phyloP scores from a whole-genome alignment of 371 early-diverging fungal species.

The Parasitella parasitica region DNA sequence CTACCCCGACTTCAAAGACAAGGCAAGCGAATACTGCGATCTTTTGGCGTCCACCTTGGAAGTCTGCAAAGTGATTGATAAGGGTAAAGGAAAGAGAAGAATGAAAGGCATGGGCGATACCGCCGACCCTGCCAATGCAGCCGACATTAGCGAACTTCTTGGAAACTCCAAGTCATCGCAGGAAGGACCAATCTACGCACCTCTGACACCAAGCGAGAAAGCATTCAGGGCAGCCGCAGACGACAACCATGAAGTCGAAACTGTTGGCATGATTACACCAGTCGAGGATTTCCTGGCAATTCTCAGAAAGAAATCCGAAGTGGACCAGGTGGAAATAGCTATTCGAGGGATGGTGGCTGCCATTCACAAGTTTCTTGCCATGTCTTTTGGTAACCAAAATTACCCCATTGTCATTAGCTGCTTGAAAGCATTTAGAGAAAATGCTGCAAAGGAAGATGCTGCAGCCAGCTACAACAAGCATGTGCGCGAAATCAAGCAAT shows the following conservation, averaged over 20 bases:
- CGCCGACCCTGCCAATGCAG: background rate
- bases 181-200: background rate
- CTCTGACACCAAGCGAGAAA: background rate
- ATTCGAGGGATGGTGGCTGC: conserved; percentile 57
- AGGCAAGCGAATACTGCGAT: conserved; percentile 33
- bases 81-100: background rate
- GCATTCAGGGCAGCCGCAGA: no score
- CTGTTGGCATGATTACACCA: conserved; percentile 56
- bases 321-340: conserved; percentile 50
- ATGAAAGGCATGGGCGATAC: background rate
- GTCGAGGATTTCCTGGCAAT: conserved; percentile 62
- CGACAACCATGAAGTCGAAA: background rate
- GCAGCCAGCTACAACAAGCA: conserved; percentile 43
- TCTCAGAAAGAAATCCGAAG: conserved; percentile 44
- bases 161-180: background rate
- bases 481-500: conserved; percentile 27
- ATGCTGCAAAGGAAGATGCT: conserved; percentile 40
- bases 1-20: conserved; percentile 14
- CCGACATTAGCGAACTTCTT: background rate
- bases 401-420: conserved; percentile 56
- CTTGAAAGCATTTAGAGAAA: conserved; percentile 48
- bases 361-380: conserved; percentile 45
- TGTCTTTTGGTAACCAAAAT: conserved; percentile 57
- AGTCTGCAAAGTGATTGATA: background rate
- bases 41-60: background rate